Evolutionary conservation across 148 eudicot species (phyloP).

Genomic region (Cornus kousa): DNA sequence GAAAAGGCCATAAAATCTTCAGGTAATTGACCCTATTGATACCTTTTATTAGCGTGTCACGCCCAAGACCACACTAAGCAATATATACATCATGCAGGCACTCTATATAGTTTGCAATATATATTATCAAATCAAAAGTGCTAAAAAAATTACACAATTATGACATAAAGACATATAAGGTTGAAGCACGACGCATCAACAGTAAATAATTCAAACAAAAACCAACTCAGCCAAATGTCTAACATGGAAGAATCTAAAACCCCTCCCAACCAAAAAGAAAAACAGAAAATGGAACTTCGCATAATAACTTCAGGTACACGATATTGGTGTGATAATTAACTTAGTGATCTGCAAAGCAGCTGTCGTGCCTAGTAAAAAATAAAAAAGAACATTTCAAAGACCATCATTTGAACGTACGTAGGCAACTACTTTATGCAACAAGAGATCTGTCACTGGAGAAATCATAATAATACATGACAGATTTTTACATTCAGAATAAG

Average conservation of each 20-base stretch:
- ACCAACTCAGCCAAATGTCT: too few species aligned
- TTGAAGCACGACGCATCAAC: not conserved
- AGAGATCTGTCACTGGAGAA: not conserved
- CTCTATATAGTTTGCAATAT: not conserved
- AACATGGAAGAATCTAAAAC: too few species aligned
- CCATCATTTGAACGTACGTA: not conserved
- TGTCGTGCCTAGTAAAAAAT: not conserved
- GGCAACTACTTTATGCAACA: constrained; percentile 5
- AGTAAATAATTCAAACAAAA: not conserved
- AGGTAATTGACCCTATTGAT: not conserved
- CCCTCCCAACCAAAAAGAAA: too few species aligned
- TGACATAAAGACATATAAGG: not conserved
- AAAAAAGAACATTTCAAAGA: not conserved
- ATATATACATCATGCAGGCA: not conserved
- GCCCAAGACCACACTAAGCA: not conserved
- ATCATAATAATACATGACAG: not conserved
- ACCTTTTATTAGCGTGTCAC: not conserved
- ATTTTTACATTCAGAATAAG: not conserved
- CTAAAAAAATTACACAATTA: too few species aligned
- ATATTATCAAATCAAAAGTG: not conserved
- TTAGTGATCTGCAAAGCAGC: too few species aligned
- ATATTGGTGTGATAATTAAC: too few species aligned
- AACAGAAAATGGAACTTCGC: too few species aligned
- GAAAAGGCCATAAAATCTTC: not conserved
- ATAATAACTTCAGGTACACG: too few species aligned